Percentiles rank a stretch among this genome's conserved stretches.
phyloP scores from a whole-genome alignment of 1,139 yeast genomes.

The Tardiomyces blankii region DNA sequence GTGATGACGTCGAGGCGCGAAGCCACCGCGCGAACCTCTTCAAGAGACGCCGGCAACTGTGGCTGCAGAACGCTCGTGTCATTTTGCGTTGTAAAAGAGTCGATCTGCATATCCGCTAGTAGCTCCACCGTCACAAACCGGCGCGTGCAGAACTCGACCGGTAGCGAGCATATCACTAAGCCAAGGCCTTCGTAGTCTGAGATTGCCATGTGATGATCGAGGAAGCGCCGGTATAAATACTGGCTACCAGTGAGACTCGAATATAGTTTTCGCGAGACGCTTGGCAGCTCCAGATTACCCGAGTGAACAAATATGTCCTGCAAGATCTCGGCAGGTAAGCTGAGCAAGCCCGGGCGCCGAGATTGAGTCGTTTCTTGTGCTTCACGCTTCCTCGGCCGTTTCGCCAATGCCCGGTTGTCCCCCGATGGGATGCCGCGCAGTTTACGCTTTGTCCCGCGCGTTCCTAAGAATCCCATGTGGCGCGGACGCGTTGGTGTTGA shows the following conservation, averaged over 20 bases:
- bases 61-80: conserved; percentile 5
- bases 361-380: not conserved
- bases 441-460: too few species aligned
- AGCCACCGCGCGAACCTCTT: not conserved
- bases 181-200: not conserved
- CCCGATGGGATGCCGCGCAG: too few species aligned
- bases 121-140: conserved; percentile 9
- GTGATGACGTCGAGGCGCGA: conserved; percentile 3
- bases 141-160: conserved; percentile 3
- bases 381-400: too few species aligned
- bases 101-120: conserved; percentile 6
- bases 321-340: conserved; percentile 12
- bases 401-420: too few species aligned
- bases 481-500: too few species aligned
- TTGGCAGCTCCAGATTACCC: conserved; percentile 10
- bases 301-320: conserved; percentile 8
- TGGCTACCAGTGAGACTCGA: conserved; percentile 6
- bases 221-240: conserved; percentile 3
- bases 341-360: not conserved
- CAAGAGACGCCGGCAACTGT: not conserved
- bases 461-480: too few species aligned
- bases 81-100: conserved; percentile 2
- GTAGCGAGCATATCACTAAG: not conserved
- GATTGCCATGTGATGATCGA: conserved; percentile 3
- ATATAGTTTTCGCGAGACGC: conserved; percentile 5